These are phyloP conservation scores for Chloridella minuta DNA, from an alignment of 352 stramenopile genomes.

Conservation along the genomic window DNA sequence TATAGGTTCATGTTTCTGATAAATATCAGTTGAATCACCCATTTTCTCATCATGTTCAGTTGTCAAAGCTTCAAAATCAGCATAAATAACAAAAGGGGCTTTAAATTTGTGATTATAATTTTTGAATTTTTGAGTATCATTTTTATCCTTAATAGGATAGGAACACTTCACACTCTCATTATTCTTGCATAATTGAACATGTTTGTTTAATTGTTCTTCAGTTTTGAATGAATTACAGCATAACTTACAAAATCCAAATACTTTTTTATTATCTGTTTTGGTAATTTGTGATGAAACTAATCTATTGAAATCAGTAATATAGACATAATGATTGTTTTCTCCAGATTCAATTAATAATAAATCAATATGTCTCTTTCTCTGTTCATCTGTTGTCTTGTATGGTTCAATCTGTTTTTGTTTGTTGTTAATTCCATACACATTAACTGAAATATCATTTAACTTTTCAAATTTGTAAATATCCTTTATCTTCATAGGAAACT, in stretches of 20 bases:
- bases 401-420: neutral
- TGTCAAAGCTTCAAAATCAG: constrained; percentile 10
- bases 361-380: neutral
- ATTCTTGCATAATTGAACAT: neutral
- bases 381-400: neutral
- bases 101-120: neutral
- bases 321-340: neutral
- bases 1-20: neutral
- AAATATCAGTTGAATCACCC: neutral
- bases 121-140: constrained; percentile 10
- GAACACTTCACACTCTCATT: neutral
- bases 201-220: neutral
- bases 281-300: neutral
- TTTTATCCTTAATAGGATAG: neutral
- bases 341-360: neutral
- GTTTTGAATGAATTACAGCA: neutral
- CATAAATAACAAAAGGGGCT: neutral
- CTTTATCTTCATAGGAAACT: constrained; percentile 6
- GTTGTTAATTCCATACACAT: constrained; percentile 6
- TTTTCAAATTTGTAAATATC: neutral
- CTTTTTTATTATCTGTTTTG: constrained; percentile 11
- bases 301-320: neutral
- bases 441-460: neutral
- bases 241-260: neutral
- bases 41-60: neutral